Conservation (phyloP, 352 stramenopile species). For the Sclerospora graminicola region DNA sequence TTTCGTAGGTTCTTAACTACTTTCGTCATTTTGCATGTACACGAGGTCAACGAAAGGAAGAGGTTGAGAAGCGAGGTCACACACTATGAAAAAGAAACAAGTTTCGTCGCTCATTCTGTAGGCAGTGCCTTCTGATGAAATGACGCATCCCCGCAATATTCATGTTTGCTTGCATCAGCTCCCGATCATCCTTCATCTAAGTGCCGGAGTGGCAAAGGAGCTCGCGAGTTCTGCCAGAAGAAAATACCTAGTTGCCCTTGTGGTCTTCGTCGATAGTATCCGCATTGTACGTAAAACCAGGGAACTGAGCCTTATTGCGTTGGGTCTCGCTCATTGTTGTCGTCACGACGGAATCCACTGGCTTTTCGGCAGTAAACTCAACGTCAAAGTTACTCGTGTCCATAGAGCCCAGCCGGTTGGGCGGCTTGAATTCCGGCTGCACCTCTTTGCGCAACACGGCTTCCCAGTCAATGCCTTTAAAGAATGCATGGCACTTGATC, state of each 20-base stretch:
- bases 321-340: slow-evolving; percentile 86
- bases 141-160: slow-evolving; percentile 3
- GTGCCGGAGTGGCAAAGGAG: slow-evolving; percentile 15
- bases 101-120: slow-evolving; percentile 7
- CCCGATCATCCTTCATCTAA: slow-evolving; percentile 26
- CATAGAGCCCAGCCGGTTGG: slow-evolving; percentile 79
- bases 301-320: slow-evolving; percentile 86
- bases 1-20: slow-evolving; percentile 23
- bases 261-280: slow-evolving; percentile 82
- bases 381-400: slow-evolving; percentile 93
- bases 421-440: slow-evolving; percentile 87
- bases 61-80: slow-evolving; percentile 9
- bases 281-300: slow-evolving; percentile 85
- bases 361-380: slow-evolving; percentile 89
- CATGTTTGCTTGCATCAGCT: slow-evolving; percentile 16
- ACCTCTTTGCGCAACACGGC: slow-evolving; percentile 82
- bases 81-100: slow-evolving; percentile 28
- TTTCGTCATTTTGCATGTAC: slow-evolving; percentile 22
- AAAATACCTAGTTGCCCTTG: slow-evolving; percentile 54
- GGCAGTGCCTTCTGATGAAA: too few relatives aligned
- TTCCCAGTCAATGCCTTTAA: slow-evolving; percentile 89
- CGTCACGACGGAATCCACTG: slow-evolving; percentile 86
- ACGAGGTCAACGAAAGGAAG: slow-evolving; percentile 12
- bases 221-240: slow-evolving; percentile 3
- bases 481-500: slow-evolving; percentile 91